These are phyloP conservation scores for Diaporthe longicolla DNA, from an alignment of 2,329 filamentous ascomycete species.

Conservation along the genomic window DNA sequence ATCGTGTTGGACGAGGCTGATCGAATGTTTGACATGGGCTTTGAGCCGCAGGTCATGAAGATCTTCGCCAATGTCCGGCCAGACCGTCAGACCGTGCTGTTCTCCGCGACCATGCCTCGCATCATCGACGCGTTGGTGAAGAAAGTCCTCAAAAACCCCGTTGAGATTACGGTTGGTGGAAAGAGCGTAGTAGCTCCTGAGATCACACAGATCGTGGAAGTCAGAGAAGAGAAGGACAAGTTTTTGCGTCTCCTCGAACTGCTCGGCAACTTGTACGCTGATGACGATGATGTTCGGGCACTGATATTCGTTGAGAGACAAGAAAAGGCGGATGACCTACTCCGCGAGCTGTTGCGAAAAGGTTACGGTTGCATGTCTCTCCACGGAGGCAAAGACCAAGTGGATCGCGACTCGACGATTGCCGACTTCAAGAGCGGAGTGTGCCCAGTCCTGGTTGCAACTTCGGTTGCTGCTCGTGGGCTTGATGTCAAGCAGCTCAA, in stretches of 20 bases:
- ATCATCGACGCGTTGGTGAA: slow-evolving; percentile 93
- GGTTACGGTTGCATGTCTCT: slow-evolving; percentile 94
- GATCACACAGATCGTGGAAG: slow-evolving; percentile 94
- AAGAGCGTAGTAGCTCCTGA: slow-evolving; percentile 88
- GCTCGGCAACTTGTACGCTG: slow-evolving; percentile 86
- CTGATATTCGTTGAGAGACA: slow-evolving; percentile 94
- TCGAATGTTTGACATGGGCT: slow-evolving; percentile 99
- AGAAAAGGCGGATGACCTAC: slow-evolving; percentile 86
- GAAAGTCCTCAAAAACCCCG: slow-evolving; percentile 86
- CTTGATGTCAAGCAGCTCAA: slow-evolving; percentile 97
- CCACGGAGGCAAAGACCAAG: slow-evolving; percentile 93
- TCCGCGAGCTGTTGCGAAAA: slow-evolving; percentile 84
- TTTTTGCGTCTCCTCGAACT: slow-evolving; percentile 88
- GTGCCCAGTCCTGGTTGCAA: slow-evolving; percentile 91
- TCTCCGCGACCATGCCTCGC: slow-evolving; percentile 95
- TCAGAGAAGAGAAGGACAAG: slow-evolving; percentile 85
- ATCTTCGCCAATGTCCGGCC: slow-evolving; percentile 93
- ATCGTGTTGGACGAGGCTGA: slow-evolving; percentile 97
- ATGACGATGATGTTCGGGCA: slow-evolving; percentile 90
- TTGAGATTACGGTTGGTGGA: slow-evolving; percentile 94
- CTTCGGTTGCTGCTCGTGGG: slow-evolving; percentile 93
- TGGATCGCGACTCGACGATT: slow-evolving; percentile 93
- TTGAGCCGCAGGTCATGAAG: slow-evolving; percentile 98
- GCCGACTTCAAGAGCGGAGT: slow-evolving; percentile 94
- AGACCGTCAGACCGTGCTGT: slow-evolving; percentile 93